Base-by-base conservation (phyloP, 129 eudicot genomes). In the Artemisia annua region DNA sequence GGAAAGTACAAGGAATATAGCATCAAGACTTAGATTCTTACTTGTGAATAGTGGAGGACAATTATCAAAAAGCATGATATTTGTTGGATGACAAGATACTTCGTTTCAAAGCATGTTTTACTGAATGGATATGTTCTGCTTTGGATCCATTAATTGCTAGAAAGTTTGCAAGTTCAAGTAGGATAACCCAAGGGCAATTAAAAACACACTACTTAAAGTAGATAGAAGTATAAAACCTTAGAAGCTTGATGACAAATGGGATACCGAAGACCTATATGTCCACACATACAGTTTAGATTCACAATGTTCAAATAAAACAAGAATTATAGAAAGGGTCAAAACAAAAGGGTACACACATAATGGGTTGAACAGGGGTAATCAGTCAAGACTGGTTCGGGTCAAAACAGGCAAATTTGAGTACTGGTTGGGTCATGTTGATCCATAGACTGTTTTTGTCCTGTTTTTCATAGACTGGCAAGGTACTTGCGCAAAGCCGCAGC, bases 1-100 rank as follows among this genome's bases (percentile, higher is more conserved):
- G 46, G 46, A 49, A 68, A 68, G 61, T 24, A 26, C 18, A 65
- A 43, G 53, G 17, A 43, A 39, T 65, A 39, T 65, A 65, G 26
- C 69, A 10, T 11, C 43, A 39, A 8, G 5, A 65, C 7, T 17
- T 35, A 14, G n/a, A 30, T 35, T 15, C 3, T 39, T 7, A 39
- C 46, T 2, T 15, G 57, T 17, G 17, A 5, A 52, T 17, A 15
- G 18, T 17, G 15, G 19, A 15, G 3, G 12, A 52, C 57, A 16
- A 52, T 15, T 52, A 52, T 13, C n/a, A 52, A 52, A 52, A 14
- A 17, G 18, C n/a, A 3, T 15, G 18, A 52, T 52, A 5, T 52
- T 13, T 12, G 19, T 13, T 52, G n/a, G 13, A 52, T 52, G 19
- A 11, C 57, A 52, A 13, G 18, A 52, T 13, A 5, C n/a, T 52